A percentile compares a stretch with the other conserved stretches of the same genome.
These are phyloP conservation scores for Trichaptum fuscoviolaceum DNA, from an alignment of 768 basidiomycete species.

Conservation along the genomic window DNA sequence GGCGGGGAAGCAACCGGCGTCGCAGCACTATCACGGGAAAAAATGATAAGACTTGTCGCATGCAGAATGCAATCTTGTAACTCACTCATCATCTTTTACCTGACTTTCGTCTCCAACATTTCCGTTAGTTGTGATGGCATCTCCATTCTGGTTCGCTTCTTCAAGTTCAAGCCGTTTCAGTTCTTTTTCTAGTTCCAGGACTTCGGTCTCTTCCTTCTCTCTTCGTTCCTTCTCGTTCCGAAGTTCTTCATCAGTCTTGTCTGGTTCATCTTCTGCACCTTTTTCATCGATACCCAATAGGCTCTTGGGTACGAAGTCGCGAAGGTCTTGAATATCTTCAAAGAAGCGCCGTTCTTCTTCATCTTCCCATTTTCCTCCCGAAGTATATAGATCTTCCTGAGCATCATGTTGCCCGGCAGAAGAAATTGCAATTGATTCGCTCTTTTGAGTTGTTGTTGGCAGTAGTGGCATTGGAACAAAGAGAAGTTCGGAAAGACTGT, in stretches of 20 bases:
- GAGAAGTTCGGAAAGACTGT: constrained; percentile 70
- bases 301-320: constrained; percentile 85
- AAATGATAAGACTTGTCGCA: background rate
- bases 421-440: constrained; percentile 78
- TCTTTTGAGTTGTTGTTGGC: constrained; percentile 77
- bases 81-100: constrained; percentile 41
- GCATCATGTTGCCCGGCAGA: constrained; percentile 45
- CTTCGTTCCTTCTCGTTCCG: constrained; percentile 50
- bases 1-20: constrained; percentile 71
- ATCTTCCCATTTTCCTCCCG: constrained; percentile 94
- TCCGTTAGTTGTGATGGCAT: constrained; percentile 11
- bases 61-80: constrained; percentile 8
- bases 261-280: constrained; percentile 28
- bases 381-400: constrained; percentile 44
- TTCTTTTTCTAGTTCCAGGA: constrained; percentile 73
- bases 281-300: constrained; percentile 64
- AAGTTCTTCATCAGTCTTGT: constrained; percentile 46
- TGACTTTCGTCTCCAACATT: constrained; percentile 8
- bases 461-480: constrained; percentile 75
- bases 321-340: constrained; percentile 87
- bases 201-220: constrained; percentile 61
- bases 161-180: constrained; percentile 52
- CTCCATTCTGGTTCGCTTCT: constrained; percentile 17
- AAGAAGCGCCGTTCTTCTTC: constrained; percentile 94
- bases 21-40: constrained; percentile 27